Base-by-base conservation (phyloP, 1,139 yeast genomes). In the Saccharomyces hybrid region DNA sequence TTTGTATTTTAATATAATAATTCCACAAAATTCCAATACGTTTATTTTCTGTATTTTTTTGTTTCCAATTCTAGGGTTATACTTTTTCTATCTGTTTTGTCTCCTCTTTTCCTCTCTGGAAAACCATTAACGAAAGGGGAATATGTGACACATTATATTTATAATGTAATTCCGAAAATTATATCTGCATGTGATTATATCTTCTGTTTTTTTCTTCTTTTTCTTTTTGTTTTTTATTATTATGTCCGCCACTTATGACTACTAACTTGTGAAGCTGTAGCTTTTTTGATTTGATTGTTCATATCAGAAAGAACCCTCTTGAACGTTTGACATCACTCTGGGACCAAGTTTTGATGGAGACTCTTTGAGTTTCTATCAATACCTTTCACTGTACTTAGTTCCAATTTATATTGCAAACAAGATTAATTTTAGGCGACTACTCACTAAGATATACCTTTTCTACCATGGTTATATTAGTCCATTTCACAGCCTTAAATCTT, bases 401-500 rank as follows among this genome's bases (percentile, higher is more conserved):
- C 26, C 47, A 20, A 48, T 48, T 48, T 48, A 26, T 14, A 44
- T 38, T 32, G 26, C 26, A 48, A 48, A 32, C 46, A 48, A 48
- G 31, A 23, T 38, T 6, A 23, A 16, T 16, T 20, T 23, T 48
- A 38, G 47, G 51, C 47, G 46, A 48, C 11, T 48, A 31, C 47
- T 48, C 47, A 32, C 47, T 29, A 38, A 32, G 51, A 34, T 48
- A 48, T 34, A 32, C 51, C 34, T n/a, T 7, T 34, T 48, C 28
- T 48, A 32, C 25, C 8, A 8, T 48, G 47, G 47, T 31, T 48
- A 48, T 48, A 48, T 48, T 48, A 29, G 47, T 48, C 47, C 51
- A 48, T 47, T 47, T 47, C 51, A 48, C 0, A 20, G 51, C 47
- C 47, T 26, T 26, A 48, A 14, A 48, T 32, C 9, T 32, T 7